Evolutionary conservation across 73 alveolate genomes (phyloP).

Genomic region (Stentor roeselii): DNA sequence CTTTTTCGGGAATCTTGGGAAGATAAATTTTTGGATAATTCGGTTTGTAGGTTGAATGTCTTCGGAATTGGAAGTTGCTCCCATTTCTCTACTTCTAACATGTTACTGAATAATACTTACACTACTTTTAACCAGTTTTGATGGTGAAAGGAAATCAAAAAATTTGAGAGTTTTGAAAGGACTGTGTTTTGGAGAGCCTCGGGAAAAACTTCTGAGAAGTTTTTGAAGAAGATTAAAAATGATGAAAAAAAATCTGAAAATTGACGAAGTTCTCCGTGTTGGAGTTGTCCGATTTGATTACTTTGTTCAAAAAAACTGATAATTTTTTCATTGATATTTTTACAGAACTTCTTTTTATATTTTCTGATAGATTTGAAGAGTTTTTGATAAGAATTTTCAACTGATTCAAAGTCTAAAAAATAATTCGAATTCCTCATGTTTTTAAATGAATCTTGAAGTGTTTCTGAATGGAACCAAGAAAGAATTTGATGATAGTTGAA

Average conservation of each 20-base stretch:
- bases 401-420: not conserved
- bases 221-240: not conserved
- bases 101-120: not conserved
- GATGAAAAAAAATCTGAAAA: not conserved
- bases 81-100: constrained; percentile 12
- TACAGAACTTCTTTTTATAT: not conserved
- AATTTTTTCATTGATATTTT: not conserved
- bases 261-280: not conserved
- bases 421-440: not conserved
- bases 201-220: not conserved
- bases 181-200: not conserved
- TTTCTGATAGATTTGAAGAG: not conserved
- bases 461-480: not conserved
- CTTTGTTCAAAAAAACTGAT: not conserved
- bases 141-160: not conserved
- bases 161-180: not conserved
- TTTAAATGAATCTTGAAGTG: not conserved
- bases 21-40: not conserved
- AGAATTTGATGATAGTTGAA: not conserved
- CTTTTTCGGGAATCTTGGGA: not conserved
- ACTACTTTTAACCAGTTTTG: not conserved
- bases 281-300: not conserved
- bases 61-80: not conserved
- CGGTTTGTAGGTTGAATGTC: not conserved
- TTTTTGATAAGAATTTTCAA: no score